phyloP scores from a whole-genome alignment of 2,329 filamentous ascomycete species.

The Colletotrichum noveboracense region DNA sequence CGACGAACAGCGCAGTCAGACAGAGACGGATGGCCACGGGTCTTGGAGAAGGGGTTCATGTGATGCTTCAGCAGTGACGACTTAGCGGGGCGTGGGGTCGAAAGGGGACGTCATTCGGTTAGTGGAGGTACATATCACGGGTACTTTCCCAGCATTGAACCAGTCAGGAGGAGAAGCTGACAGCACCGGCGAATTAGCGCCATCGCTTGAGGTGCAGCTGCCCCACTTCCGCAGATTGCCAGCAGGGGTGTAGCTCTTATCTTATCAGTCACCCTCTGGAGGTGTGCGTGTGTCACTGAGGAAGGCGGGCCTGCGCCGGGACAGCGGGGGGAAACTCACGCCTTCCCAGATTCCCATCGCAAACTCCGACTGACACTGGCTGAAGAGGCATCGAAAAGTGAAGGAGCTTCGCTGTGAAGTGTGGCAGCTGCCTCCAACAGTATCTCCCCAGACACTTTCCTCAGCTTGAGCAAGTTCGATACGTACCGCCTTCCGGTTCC shows the following conservation, averaged over 20 bases:
- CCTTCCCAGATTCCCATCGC: neutral
- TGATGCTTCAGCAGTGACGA: constrained; percentile 20
- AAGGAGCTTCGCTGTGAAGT: neutral
- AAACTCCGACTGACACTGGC: neutral
- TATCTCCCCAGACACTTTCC: neutral
- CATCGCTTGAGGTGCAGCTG: neutral
- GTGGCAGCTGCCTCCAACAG: neutral
- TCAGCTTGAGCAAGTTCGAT: neutral
- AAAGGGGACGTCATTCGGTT: constrained; percentile 15
- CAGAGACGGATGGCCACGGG: neutral
- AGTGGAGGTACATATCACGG: neutral
- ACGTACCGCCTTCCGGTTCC: neutral
- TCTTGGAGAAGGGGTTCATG: constrained; percentile 19
- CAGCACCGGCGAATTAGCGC: neutral
- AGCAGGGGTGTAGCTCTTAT: constrained; percentile 16
- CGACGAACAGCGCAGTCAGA: neutral
- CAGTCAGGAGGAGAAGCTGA: neutral
- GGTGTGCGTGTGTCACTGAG: neutral
- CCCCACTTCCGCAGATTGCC: neutral
- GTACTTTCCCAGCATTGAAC: neutral
- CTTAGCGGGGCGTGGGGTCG: constrained; percentile 17
- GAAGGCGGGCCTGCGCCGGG: neutral
- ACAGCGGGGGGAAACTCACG: neutral
- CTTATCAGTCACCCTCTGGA: neutral
- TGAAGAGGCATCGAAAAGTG: neutral